Evolutionary conservation across 805 yeast species (phyloP).

Genomic region (Candida palmyrensis): DNA sequence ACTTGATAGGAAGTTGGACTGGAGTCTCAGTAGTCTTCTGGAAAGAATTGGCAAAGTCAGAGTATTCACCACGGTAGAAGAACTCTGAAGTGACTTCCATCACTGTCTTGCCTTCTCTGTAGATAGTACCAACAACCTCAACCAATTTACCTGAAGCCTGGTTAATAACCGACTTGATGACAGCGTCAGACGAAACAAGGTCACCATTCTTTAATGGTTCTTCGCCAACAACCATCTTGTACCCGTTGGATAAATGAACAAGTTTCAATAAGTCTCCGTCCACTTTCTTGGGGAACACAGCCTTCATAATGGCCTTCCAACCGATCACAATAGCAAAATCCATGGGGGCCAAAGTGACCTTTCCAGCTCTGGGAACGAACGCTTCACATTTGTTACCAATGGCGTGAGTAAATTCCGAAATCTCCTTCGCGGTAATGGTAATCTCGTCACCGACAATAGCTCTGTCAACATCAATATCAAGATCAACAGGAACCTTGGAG

Average conservation of each 20-base stretch:
- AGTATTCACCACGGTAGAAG: conserved; percentile 91
- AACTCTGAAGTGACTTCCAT: conserved; percentile 94
- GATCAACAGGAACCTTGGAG: conserved; percentile 49
- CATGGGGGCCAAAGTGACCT: conserved; percentile 91
- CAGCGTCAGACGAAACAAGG: conserved; percentile 74
- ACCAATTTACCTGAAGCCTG: conserved; percentile 93
- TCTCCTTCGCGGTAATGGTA: conserved; percentile 67
- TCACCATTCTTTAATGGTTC: conserved; percentile 87
- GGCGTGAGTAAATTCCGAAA: conserved; percentile 92
- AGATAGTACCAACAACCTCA: conserved; percentile 86
- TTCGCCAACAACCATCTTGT: conserved; percentile 89
- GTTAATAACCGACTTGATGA: conserved; percentile 81
- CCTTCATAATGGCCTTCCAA: conserved; percentile 96
- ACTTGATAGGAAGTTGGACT: conserved; percentile 63
- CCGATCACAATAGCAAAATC: conserved; percentile 98
- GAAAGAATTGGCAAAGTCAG: conserved; percentile 88
- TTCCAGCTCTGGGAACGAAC: conserved; percentile 82
- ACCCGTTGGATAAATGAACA: conserved; percentile 93
- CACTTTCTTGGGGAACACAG: conserved; percentile 94
- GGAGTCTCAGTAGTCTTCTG: conserved; percentile 84
- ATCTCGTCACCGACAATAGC: conserved; percentile 66
- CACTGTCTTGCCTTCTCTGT: conserved; percentile 71
- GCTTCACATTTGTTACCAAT: conserved; percentile 97
- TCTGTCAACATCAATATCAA: conserved; percentile 66
- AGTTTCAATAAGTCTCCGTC: conserved; percentile 94